Evolutionary conservation across 257 asterid genomes (phyloP).

Genomic region (Jaltomata sinuosa): DNA sequence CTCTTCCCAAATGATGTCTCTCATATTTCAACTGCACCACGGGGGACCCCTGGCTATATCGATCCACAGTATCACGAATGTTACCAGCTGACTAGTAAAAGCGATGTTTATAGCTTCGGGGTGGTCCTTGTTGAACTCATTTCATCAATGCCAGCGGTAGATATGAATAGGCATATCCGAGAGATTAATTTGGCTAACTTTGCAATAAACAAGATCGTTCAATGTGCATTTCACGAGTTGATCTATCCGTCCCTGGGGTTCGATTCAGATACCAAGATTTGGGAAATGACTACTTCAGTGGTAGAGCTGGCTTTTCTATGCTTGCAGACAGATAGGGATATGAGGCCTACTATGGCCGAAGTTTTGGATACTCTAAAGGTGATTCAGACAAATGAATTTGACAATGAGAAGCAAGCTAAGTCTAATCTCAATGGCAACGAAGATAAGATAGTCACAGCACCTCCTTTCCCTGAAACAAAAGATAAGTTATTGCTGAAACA

Average conservation of each 20-base stretch:
- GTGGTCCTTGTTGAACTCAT: background rate
- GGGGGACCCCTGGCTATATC: background rate
- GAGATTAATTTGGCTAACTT: background rate
- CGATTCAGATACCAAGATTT: background rate
- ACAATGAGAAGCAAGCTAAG: background rate
- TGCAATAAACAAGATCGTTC: background rate
- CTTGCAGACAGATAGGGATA: background rate
- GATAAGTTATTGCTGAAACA: background rate
- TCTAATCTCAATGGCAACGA: background rate
- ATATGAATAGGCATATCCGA: background rate
- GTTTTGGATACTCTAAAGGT: background rate
- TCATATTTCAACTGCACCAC: slow-evolving; percentile 2
- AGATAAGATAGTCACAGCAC: background rate
- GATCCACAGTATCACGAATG: background rate
- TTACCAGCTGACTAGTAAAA: background rate
- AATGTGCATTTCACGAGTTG: background rate
- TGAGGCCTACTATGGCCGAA: background rate
- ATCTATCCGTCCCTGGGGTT: background rate
- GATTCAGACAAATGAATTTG: background rate
- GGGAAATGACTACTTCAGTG: background rate
- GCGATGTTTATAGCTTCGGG: background rate
- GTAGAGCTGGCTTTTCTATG: background rate
- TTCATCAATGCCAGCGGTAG: background rate
- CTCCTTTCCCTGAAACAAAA: background rate
- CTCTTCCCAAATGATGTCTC: background rate